phyloP scores from a whole-genome alignment of 495 filamentous ascomycete species.

The Hypoxylon crocopeplum region DNA sequence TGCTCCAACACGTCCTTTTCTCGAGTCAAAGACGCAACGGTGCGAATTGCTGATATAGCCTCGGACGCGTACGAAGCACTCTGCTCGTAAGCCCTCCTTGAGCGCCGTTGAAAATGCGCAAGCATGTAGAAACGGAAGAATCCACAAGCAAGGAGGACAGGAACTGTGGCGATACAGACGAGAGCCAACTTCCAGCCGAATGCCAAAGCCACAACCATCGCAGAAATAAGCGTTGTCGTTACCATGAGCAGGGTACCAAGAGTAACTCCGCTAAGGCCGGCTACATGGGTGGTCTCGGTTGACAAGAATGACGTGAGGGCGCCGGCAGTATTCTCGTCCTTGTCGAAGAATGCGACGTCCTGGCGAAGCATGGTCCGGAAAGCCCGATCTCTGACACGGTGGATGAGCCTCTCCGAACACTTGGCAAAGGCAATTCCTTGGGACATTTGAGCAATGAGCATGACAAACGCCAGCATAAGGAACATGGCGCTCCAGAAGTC shows the following conservation, averaged over 20 bases:
- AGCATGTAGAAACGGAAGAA: conserved; percentile 89
- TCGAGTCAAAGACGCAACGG: conserved; percentile 86
- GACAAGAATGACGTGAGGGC: conserved; percentile 85
- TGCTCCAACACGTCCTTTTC: conserved; percentile 77
- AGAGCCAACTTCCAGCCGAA: conserved; percentile 93
- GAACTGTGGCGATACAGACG: conserved; percentile 79
- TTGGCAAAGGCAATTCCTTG: conserved; percentile 82
- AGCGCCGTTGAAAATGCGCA: conserved; percentile 71
- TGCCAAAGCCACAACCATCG: conserved; percentile 68
- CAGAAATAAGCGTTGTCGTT: conserved; percentile 72
- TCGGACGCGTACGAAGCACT: conserved; percentile 88
- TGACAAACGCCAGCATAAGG: conserved; percentile 84
- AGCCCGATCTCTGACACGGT: conserved; percentile 76
- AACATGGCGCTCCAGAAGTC: conserved; percentile 97
- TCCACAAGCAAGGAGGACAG: conserved; percentile 77
- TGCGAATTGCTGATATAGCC: conserved; percentile 88
- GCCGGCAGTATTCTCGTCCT: conserved; percentile 83
- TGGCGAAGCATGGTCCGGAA: conserved; percentile 93
- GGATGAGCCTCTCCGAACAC: conserved; percentile 83
- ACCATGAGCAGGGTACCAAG: conserved; percentile 85
- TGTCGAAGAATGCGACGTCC: conserved; percentile 89
- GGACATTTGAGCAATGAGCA: conserved; percentile 70
- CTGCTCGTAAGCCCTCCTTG: conserved; percentile 74
- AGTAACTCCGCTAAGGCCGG: conserved; percentile 80
- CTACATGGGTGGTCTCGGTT: conserved; percentile 83